Evolutionary conservation across 257 asterid genomes (phyloP).

Genomic region (Solanum ossicruentum): DNA sequence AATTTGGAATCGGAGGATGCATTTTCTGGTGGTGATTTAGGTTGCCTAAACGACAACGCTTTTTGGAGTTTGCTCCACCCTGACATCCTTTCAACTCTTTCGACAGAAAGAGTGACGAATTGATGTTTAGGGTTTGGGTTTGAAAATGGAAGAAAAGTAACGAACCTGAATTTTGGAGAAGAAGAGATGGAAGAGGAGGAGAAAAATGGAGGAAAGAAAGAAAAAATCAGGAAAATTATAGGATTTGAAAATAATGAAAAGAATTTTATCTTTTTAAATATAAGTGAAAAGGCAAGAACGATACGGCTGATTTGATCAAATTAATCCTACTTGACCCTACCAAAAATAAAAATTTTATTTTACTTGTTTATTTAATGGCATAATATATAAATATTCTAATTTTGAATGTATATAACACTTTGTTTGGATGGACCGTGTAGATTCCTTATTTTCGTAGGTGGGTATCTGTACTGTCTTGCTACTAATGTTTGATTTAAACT

Average conservation of each 20-base stretch:
- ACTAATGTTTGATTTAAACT: no score
- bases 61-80: conserved; percentile 24
- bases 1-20: background rate
- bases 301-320: background rate
- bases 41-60: conserved; percentile 8
- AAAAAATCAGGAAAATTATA: background rate
- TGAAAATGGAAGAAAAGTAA: background rate
- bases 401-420: no score
- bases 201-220: background rate
- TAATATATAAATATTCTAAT: no score
- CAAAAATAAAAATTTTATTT: background rate
- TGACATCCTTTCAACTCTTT: conserved; percentile 1
- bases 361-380: background rate
- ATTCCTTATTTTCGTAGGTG: no score
- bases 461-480: no score
- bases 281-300: background rate
- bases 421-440: no score
- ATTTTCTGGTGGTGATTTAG: background rate
- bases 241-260: background rate
- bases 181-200: background rate
- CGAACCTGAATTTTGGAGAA: background rate
- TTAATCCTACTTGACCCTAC: background rate
- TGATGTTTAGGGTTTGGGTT: background rate
- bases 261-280: background rate
- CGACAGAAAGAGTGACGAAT: background rate